Conservation (phyloP, 257 asterid species). For the Galeopsis tetrahit region DNA sequence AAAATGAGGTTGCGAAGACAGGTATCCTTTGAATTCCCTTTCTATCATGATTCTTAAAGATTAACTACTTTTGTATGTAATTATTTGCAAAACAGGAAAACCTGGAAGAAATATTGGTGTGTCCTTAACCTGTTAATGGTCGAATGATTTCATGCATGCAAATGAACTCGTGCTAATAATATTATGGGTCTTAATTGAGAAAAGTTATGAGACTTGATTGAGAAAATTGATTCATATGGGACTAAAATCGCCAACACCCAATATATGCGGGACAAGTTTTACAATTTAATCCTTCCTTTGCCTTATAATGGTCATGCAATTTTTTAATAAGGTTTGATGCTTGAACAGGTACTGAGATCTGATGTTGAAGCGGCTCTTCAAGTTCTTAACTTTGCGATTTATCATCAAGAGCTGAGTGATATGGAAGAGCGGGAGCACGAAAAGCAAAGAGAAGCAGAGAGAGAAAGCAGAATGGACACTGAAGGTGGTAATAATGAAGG, state of each 20-base stretch:
- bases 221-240: no score
- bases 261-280: no score
- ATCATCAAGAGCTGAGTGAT: slow-evolving; percentile 96
- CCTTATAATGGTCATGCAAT: no score
- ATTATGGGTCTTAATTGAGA: no score
- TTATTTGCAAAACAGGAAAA: not conserved
- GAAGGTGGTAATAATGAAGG: slow-evolving; percentile 48
- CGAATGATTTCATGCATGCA: slow-evolving; percentile 11
- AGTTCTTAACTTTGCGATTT: slow-evolving; percentile 94
- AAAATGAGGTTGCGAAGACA: slow-evolving; percentile 83
- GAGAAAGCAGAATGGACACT: slow-evolving; percentile 51
- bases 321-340: slow-evolving; percentile 15
- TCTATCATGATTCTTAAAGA: not conserved
- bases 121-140: not conserved
- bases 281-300: no score
- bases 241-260: no score
- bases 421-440: slow-evolving; percentile 95
- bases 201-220: no score
- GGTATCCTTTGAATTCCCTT: slow-evolving; percentile 43
- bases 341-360: slow-evolving; percentile 67
- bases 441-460: slow-evolving; percentile 57
- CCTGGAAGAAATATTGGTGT: not conserved
- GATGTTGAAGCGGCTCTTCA: slow-evolving; percentile 94
- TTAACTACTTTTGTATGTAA: not conserved
- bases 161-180: not conserved